Evolutionary conservation across 2,329 filamentous ascomycete species (phyloP).

Genomic region (Amauroascus niger): DNA sequence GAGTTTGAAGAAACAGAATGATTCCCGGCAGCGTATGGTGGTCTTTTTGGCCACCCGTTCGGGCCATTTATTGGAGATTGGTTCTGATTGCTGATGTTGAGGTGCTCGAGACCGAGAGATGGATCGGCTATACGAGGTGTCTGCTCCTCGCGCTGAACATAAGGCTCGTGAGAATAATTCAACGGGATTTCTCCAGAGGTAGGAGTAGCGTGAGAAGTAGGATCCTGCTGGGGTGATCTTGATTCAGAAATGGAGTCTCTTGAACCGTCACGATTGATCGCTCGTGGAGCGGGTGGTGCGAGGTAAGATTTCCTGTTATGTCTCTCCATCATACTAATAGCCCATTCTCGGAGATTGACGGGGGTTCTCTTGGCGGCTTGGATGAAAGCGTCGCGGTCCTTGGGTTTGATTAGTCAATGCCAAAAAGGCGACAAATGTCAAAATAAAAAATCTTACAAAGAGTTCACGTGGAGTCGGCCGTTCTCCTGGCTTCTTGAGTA

Average conservation of each 20-base stretch:
- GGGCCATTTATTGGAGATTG: not conserved
- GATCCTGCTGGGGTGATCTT: constrained; percentile 23
- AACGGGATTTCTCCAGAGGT: constrained; percentile 66
- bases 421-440: not conserved
- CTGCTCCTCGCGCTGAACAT: constrained; percentile 19
- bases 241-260: constrained; percentile 41
- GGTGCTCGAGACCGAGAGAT: constrained; percentile 34
- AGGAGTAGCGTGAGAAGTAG: constrained; percentile 47
- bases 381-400: constrained; percentile 90
- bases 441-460: constrained; percentile 52
- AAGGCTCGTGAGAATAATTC: constrained; percentile 31
- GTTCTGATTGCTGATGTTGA: constrained; percentile 27
- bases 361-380: constrained; percentile 94
- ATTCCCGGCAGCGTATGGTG: constrained; percentile 10
- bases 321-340: constrained; percentile 82
- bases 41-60: not conserved
- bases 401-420: not conserved
- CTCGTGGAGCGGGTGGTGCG: constrained; percentile 68
- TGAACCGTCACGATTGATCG: constrained; percentile 54
- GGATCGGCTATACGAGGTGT: constrained; percentile 21
- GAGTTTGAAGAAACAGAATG: constrained; percentile 8
- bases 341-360: constrained; percentile 88
- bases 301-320: constrained; percentile 94
- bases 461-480: constrained; percentile 88
- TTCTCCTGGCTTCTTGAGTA: constrained; percentile 79